Conservation (phyloP, 2,329 filamentous ascomycete genomes). For the Ophiostoma pallidulum region DNA sequence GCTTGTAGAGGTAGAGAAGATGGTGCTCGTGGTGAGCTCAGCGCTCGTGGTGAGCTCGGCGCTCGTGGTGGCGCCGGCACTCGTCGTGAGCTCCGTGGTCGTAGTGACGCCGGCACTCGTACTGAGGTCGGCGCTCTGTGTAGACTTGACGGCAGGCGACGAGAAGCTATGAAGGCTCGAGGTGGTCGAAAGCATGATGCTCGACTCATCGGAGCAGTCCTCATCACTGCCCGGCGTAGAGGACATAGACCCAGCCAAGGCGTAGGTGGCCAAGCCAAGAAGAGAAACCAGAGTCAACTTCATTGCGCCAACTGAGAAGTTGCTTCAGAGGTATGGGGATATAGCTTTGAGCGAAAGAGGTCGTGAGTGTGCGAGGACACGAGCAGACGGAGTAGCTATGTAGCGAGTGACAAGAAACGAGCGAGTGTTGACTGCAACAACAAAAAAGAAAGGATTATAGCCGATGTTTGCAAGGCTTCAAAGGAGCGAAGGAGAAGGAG, state of each 20-base stretch:
- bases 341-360: background rate
- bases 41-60: background rate
- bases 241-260: background rate
- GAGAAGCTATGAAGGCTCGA: background rate
- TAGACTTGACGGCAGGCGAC: background rate
- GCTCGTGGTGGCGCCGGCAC: constrained; percentile 32
- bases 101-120: constrained; percentile 34
- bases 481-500: background rate
- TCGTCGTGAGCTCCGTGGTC: constrained; percentile 31
- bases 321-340: background rate
- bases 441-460: background rate
- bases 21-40: constrained; percentile 32
- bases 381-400: background rate
- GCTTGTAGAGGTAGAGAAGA: constrained; percentile 29
- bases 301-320: constrained; percentile 9
- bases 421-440: background rate
- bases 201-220: constrained; percentile 10
- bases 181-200: background rate
- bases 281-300: constrained; percentile 12
- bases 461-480: background rate
- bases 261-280: constrained; percentile 9
- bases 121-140: constrained; percentile 23
- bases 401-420: constrained; percentile 6
- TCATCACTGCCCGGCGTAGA: background rate
- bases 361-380: background rate